Evolutionary conservation across 208 protist genomes (phyloP).

Genomic region (Trichomonas gallinae): DNA sequence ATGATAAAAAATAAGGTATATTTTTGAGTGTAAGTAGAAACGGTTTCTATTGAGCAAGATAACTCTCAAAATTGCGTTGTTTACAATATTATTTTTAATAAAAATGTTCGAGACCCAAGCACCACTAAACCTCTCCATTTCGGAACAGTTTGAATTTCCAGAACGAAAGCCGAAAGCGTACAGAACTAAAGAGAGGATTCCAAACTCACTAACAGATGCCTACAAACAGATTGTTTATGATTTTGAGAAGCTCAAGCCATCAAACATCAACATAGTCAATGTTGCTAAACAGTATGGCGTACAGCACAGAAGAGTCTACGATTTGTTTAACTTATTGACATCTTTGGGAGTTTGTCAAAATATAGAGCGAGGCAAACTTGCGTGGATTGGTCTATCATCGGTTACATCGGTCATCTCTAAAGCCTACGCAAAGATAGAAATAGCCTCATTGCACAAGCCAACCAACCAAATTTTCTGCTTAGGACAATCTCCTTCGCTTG

Average conservation of each 20-base stretch:
- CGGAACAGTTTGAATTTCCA: not conserved
- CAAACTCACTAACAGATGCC: not conserved
- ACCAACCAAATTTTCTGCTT: not conserved
- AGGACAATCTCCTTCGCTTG: not conserved
- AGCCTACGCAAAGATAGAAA: not conserved
- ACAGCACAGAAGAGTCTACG: not conserved
- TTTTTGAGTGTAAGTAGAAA: no score
- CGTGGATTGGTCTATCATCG: not conserved
- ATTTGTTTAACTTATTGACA: not conserved
- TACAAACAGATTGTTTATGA: not conserved
- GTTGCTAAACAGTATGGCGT: not conserved
- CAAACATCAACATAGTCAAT: not conserved
- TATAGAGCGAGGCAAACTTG: not conserved
- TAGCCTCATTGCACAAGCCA: not conserved
- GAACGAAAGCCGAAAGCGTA: not conserved
- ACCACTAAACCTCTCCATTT: not conserved
- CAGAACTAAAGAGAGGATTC: not conserved
- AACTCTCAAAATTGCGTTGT: not conserved
- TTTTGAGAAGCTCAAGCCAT: not conserved
- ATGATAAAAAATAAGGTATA: no score
- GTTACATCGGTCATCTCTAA: not conserved
- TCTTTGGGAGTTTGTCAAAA: not conserved
- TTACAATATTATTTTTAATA: not conserved
- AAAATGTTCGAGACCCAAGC: not conserved
- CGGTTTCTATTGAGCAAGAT: not conserved